Conservation (phyloP, 2,329 filamentous ascomycete species). For the Paecilomyces sp. region DNA sequence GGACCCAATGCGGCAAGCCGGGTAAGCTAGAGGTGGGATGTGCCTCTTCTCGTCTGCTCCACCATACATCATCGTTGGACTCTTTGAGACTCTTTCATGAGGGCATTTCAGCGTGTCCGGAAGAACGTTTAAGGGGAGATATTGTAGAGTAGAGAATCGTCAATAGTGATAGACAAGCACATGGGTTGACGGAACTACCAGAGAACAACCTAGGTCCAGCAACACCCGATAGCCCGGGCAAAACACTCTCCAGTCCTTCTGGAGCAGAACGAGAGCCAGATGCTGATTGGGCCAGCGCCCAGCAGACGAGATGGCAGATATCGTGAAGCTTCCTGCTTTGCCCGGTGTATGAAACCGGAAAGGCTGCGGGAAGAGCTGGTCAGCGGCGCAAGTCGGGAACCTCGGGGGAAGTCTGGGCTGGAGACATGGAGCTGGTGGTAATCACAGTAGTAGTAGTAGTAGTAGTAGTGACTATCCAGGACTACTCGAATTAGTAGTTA, state of each 20-base stretch:
- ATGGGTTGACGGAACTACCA: background rate
- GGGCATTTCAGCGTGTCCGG: background rate
- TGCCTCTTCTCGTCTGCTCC: background rate
- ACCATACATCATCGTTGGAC: conserved; percentile 11
- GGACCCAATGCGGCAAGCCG: conserved; percentile 8
- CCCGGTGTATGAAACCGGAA: conserved; percentile 38
- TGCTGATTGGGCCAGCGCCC: conserved; percentile 20
- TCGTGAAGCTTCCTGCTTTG: conserved; percentile 34
- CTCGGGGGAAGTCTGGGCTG: conserved; percentile 2
- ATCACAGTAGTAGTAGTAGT: no score
- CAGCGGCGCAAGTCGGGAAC: conserved; percentile 25
- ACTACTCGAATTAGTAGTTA: background rate
- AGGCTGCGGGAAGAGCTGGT: conserved; percentile 17
- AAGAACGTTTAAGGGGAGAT: background rate
- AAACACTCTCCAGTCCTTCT: conserved; percentile 22
- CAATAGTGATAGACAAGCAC: background rate
- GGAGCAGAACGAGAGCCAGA: conserved; percentile 6
- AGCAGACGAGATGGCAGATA: conserved; percentile 24
- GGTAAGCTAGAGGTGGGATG: conserved; percentile 5
- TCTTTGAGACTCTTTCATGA: background rate
- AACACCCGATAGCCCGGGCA: conserved; percentile 11
- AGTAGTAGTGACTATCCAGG: background rate
- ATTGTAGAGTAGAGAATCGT: background rate
- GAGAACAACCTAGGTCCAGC: conserved; percentile 16
- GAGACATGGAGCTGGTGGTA: conserved; percentile 2